These are phyloP conservation scores for Cryptosporidium bovis DNA, from an alignment of 169 alveolate species.

Conservation along the genomic window DNA sequence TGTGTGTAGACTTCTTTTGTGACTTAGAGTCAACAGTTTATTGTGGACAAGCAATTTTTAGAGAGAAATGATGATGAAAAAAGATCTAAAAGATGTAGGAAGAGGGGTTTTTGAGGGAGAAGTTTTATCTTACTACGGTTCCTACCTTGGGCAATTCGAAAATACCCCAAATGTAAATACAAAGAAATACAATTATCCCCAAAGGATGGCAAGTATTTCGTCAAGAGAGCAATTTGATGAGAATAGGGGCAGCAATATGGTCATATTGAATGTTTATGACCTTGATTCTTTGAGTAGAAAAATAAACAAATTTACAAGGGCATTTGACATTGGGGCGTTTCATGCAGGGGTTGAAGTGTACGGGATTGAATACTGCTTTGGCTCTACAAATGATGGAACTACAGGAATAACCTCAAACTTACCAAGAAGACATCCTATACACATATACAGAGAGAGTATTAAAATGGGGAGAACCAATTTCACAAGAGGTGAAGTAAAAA, in stretches of 20 bases:
- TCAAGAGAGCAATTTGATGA: conserved; percentile 16
- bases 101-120: too few species aligned
- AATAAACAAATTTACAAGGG: conserved; percentile 60
- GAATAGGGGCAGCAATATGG: conserved; percentile 46
- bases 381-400: conserved; percentile 73
- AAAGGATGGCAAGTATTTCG: neutral
- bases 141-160: conserved; percentile 22
- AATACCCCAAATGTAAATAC: conserved; percentile 20
- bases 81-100: too few species aligned
- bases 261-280: conserved; percentile 73
- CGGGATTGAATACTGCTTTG: conserved; percentile 76
- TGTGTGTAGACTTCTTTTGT: neutral
- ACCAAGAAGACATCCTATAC: conserved; percentile 75
- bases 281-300: conserved; percentile 60
- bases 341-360: conserved; percentile 76
- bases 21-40: neutral
- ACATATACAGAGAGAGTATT: conserved; percentile 73
- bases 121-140: neutral
- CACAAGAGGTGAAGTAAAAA: conserved; percentile 61
- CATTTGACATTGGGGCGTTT: conserved; percentile 73
- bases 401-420: conserved; percentile 66
- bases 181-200: neutral
- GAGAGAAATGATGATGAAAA: neutral
- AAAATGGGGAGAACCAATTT: conserved; percentile 73
- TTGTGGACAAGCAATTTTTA: conserved; percentile 3